Base-by-base conservation (phyloP, 2,329 filamentous ascomycete genomes). In the Ophiocordyceps camponoti-floridani region DNA sequence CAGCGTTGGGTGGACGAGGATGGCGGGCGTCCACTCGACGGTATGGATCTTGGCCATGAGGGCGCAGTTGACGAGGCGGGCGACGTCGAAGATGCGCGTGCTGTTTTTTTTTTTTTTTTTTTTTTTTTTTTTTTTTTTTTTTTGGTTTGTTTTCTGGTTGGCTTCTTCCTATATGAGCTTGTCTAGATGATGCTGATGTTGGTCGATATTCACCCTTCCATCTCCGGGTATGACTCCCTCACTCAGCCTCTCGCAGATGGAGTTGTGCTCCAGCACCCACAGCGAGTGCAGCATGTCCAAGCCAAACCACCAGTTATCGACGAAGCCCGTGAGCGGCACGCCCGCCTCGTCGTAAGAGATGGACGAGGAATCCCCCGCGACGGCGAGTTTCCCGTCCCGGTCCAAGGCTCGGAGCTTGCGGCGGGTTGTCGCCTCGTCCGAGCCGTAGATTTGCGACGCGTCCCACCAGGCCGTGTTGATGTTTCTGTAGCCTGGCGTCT, bases 31-130 rank as follows among this genome's bases (percentile, higher is more conserved):
- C 66, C 66, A 69, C 52, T 69, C 65, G 4, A 68, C 59, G 0
- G 66, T 69, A 48, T 69, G 66, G 40, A 69, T 68, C 52, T 70
- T 69, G 5, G 66, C 65, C 65, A 68, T 68, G 9, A 69, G 53
- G 0, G 65, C 65, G 42, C 59, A 66, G 48, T 67, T 68, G 19
- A 68, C 56, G 1, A 68, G 43, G 1, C 43, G 35, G 14, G 43
- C 43, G 1, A 26, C 27, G 26, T 44, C 43, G 26, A 44, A 44
- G 35, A 44, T 27, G 23, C 38, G 38, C 23, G 27, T 26, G n/a
- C 43, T 44, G 23, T n/a, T n/a, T n/a, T n/a, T n/a, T n/a, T n/a
- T n/a, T n/a, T n/a, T n/a, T n/a, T n/a, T n/a, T n/a, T n/a, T n/a
- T n/a, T n/a, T n/a, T n/a, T n/a, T n/a, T n/a, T n/a, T n/a, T n/a